Conservation (phyloP, 177 flowering plant species). For the Vitis hybrid region DNA sequence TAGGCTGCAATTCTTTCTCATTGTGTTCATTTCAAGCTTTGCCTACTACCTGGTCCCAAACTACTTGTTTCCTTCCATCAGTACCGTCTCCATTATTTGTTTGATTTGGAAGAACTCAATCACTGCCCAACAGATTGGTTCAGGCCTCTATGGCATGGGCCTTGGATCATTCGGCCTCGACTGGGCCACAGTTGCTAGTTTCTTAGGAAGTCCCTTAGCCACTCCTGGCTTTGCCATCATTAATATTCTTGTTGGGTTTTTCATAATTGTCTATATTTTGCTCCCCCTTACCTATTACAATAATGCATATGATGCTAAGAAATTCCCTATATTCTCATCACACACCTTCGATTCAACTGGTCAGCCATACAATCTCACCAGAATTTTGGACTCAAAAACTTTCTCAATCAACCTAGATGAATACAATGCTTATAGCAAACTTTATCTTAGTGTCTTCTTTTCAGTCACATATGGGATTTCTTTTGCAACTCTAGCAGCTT, state of each 20-base stretch:
- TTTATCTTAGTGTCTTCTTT: constrained; percentile 52
- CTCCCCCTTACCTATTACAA: constrained; percentile 51
- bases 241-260: constrained; percentile 48
- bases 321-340: constrained; percentile 54
- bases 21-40: constrained; percentile 48
- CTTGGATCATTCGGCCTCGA: constrained; percentile 63
- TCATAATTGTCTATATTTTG: constrained; percentile 42
- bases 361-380: constrained; percentile 33
- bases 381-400: constrained; percentile 35
- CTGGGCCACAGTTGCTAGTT: constrained; percentile 53
- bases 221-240: constrained; percentile 55
- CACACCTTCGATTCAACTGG: constrained; percentile 45
- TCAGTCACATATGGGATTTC: constrained; percentile 58
- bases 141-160: constrained; percentile 63
- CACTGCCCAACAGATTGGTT: constrained; percentile 67
- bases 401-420: constrained; percentile 36
- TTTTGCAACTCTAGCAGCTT: constrained; percentile 59
- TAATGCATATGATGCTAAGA: constrained; percentile 45
- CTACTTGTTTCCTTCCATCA: constrained; percentile 54
- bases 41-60: constrained; percentile 61
- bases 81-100: constrained; percentile 54
- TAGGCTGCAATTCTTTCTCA: constrained; percentile 67
- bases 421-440: constrained; percentile 52
- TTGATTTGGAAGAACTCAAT: constrained; percentile 65
- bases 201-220: constrained; percentile 56